A percentile compares a stretch with the other conserved stretches of the same genome.
These are phyloP conservation scores for Casuarina equisetifolia DNA, from an alignment of 306 rosid genomes.

Conservation along the genomic window DNA sequence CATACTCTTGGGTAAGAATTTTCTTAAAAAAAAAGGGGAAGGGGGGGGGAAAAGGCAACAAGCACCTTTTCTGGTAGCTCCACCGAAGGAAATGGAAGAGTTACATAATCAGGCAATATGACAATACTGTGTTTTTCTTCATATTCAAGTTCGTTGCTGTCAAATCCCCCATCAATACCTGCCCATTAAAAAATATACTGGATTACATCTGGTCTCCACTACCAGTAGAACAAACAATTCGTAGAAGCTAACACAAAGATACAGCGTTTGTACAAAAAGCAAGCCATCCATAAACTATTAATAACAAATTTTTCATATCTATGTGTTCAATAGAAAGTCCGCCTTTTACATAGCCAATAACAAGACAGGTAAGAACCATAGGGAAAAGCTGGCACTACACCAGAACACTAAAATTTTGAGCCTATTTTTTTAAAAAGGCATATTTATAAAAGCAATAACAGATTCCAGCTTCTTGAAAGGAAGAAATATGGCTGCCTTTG, in stretches of 20 bases:
- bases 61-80: slow-evolving; percentile 97
- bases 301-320: not conserved
- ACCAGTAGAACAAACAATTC: slow-evolving; percentile 6
- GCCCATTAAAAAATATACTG: slow-evolving; percentile 22
- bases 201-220: slow-evolving; percentile 13
- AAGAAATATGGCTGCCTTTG: not conserved
- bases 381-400: not conserved
- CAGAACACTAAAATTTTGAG: not conserved
- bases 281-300: slow-evolving; percentile 19
- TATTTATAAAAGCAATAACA: not conserved
- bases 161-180: slow-evolving; percentile 96
- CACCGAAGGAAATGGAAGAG: slow-evolving; percentile 93
- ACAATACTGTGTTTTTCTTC: slow-evolving; percentile 68
- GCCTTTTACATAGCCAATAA: slow-evolving; percentile 11
- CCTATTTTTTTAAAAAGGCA: not conserved
- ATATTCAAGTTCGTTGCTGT: slow-evolving; percentile 71
- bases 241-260: not conserved
- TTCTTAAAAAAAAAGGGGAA: too few species aligned
- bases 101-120: slow-evolving; percentile 69
- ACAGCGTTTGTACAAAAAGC: not conserved
- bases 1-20: not conserved
- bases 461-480: not conserved
- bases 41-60: not conserved
- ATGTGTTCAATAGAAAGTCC: not conserved
- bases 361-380: slow-evolving; percentile 5